Base-by-base conservation (phyloP, 2,329 filamentous ascomycete species). In the Alternaria atra region DNA sequence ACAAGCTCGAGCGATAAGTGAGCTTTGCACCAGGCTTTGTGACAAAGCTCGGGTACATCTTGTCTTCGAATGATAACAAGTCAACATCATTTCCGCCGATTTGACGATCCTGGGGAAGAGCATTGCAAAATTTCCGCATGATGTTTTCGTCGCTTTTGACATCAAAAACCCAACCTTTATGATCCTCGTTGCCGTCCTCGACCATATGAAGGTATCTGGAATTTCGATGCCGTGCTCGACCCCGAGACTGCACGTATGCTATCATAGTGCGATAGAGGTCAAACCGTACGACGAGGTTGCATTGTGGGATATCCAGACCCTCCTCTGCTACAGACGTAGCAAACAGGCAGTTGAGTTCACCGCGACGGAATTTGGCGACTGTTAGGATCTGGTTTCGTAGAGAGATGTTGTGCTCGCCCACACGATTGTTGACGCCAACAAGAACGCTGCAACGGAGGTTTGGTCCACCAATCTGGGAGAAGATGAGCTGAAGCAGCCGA, bases 191-290 rank as follows among this genome's bases (percentile, higher is more conserved):
- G 7, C 85, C 86, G 1, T 79, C 73, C 73, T 98, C 94, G 2
- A 92, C 76, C 91, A 99, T 94, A 71, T 91, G 92, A 34, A 94
- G 86, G 76, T 94, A 97, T 64, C 86, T 89, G 0, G 95, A 98
- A 55, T 90, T 85, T 0, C 81, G 78, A 70, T 93, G 91, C 39
- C 95, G 87, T 12, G 95, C 95, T 55, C 95, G 87, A 0, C 95
- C 95, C 64, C 93, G 87, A 13, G 94, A 97, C 77, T 99, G 95
- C 20, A 98, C 89, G 74, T 97, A 98, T 73, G 97, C 92, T 53
- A 98, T 98, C 77, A 97, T 89, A 0, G 94, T 97, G 10, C 86
- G 84, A 78, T 93, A 97, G 2, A 97, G 85, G 73, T 98, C 93
- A 71, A 97, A 99, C 2, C 94, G 83, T 27, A 90, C 79, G 10